Evolutionary conservation across 805 yeast species (phyloP).

Genomic region (Lipomyces oligophaga): DNA sequence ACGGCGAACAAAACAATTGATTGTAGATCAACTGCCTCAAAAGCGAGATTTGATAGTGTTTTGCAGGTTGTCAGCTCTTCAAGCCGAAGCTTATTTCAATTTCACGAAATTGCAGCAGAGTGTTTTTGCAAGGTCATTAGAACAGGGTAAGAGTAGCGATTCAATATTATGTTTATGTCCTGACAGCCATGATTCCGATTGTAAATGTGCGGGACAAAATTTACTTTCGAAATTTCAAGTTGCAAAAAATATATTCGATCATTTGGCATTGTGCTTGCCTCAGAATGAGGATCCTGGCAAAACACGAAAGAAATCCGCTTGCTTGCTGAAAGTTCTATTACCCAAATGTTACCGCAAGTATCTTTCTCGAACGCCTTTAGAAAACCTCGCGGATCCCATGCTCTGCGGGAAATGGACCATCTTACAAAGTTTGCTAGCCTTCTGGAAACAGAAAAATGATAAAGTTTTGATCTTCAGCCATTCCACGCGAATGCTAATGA

Average conservation of each 20-base stretch:
- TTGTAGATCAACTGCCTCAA: conserved; percentile 25
- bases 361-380: conserved; percentile 9
- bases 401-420: conserved; percentile 25
- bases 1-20: conserved; percentile 22
- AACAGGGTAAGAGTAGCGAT: too few species aligned
- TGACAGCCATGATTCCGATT: not conserved
- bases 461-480: conserved; percentile 24
- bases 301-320: conserved; percentile 1
- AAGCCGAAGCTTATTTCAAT: conserved; percentile 20
- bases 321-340: conserved; percentile 10
- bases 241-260: conserved; percentile 17
- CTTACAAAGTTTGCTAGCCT: conserved; percentile 6
- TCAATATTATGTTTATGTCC: conserved; percentile 10
- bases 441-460: conserved; percentile 13
- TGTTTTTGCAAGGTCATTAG: not conserved
- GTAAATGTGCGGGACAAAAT: conserved; percentile 10
- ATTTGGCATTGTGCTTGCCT: conserved; percentile 22
- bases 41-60: conserved; percentile 23
- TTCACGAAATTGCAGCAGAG: conserved; percentile 9
- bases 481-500: conserved; percentile 16
- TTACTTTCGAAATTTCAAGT: conserved; percentile 10
- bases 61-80: conserved; percentile 15
- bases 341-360: conserved; percentile 11
- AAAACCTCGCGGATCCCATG: conserved; percentile 22
- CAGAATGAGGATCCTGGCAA: conserved; percentile 11